phyloP scores from a whole-genome alignment of 495 filamentous ascomycete genomes.

The Elaphomyces granulatus region DNA sequence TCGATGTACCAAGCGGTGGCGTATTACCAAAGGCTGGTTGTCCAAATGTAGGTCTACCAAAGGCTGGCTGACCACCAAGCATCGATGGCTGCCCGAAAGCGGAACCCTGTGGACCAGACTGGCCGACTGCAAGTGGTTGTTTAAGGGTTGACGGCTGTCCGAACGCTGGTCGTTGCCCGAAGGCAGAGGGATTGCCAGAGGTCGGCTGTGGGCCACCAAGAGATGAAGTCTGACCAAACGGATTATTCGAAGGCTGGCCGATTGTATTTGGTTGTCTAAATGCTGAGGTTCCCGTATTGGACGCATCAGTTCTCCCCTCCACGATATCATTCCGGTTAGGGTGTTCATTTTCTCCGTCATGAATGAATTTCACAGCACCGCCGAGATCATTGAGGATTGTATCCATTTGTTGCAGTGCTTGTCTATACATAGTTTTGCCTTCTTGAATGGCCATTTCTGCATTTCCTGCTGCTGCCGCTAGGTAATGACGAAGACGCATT shows the following conservation, averaged over 20 bases:
- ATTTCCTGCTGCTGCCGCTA: conserved; percentile 42
- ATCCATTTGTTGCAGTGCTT: conserved; percentile 55
- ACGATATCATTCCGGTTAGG: conserved; percentile 68
- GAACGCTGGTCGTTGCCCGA: conserved; percentile 9
- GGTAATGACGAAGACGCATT: conserved; percentile 53
- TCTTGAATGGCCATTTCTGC: conserved; percentile 51
- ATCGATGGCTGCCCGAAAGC: conserved; percentile 21
- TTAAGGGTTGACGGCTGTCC: conserved; percentile 23
- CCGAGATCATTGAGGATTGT: conserved; percentile 48
- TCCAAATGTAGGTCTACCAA: conserved; percentile 20
- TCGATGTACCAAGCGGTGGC: conserved; percentile 21
- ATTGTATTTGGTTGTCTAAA: conserved; percentile 4
- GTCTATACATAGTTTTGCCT: conserved; percentile 40
- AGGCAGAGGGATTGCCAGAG: conserved; percentile 6
- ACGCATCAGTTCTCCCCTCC: conserved; percentile 26
- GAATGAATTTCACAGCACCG: conserved; percentile 57
- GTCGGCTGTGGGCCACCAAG: neutral
- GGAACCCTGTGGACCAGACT: conserved; percentile 6
- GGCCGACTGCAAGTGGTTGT: conserved; percentile 9
- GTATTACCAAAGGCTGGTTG: conserved; percentile 19
- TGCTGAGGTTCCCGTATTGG: conserved; percentile 2
- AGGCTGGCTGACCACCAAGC: conserved; percentile 8
- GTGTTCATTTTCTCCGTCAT: conserved; percentile 53
- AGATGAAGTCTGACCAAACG: conserved; percentile 11
- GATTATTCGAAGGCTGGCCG: conserved; percentile 4